Evolutionary conservation across 169 alveolate genomes (phyloP), one percentile per base, ranked within the genome.

Genomic region (Plasmodium coatneyi): DNA sequence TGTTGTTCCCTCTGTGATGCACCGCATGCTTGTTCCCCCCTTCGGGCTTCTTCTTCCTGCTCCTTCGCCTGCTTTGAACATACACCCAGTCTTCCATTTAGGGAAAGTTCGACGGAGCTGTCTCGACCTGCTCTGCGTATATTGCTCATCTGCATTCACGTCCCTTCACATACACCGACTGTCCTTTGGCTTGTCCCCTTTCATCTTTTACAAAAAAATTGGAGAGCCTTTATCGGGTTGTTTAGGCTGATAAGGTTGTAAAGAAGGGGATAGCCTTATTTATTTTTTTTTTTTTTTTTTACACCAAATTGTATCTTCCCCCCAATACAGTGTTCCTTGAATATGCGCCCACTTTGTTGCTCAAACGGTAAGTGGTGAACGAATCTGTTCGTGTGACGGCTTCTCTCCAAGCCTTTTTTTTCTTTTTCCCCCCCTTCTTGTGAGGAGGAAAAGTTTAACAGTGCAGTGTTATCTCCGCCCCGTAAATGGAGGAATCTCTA

Each of bases 11-110:
- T n/a, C 4, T 60, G 76, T 19, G 36, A 25, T 5, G 74, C 32
- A 34, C 34, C 22, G 22, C 32, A 41, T 28, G n/a, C 28, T 56
- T 80, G 30, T 16, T 43, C 16, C 34, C 16, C 76, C 34, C 76
- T 6, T 60, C n/a, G 76, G 76, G 76, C 9, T 84, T 76, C 78
- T 71, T 84, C 52, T 71, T 46, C 34, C 25, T 49, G 22, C 14
- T 14, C 56, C 56, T 28, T 32, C 78, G n/a, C 80, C 80, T 84
- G 9, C 30, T 46, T 12, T 46, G 80, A n/a, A 84, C 84, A 46
- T 49, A 41, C 28, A 84, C 39, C 92, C 92, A 84, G 5, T 32
- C 84, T n/a, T 74, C 92, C 92, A 84, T 84, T 84, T 72, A 84
- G 78, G 25, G 56, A 72, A 30, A 80, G 34, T 41, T 39, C 46